Evolutionary conservation across 169 alveolate species (phyloP), one percentile per base, ranked within the genome.

Genomic region (Cryptosporidium meleagridis): DNA sequence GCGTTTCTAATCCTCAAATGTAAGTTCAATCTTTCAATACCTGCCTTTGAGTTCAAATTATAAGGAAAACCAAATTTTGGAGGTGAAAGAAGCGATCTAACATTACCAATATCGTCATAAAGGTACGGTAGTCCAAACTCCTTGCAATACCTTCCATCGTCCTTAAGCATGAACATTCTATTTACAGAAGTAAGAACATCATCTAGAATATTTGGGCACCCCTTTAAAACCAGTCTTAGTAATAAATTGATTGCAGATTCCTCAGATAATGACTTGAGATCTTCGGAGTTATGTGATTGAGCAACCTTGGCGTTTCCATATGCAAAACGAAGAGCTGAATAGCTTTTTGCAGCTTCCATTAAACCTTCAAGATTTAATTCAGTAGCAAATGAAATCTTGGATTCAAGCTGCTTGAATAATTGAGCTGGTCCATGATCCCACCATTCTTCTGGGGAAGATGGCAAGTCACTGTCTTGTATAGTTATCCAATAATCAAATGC

Each of bases 401-500:
- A 35, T 29, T 73, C 86, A 1, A 73, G 70, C 35, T 80, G 89
- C 41, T 29, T 48, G 41, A 48, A 21, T n/a, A 80, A 41, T 39
- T 80, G 45, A 23, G 68, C 29, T 21, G 89, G 89, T 3, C 89
- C 89, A 33, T 41, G 55, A 35, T 80, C 68, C 89, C 89, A 80
- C 89, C 89, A 80, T 21, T 80, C 75, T 31, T 80, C 89, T 39
- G 89, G 89, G 3, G 73, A 62, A 62, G 73, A 26, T 2, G 89
- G 89, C 26, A 80, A 39, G 14, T 23, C 89, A 48, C 73, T 37
- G 18, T 80, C 89, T 33, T 80, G 89, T 18, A 80, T 6, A 39
- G 67, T 29, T 12, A 65, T 44, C 89, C 89, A 80, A 62, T 80
- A 80, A 39, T 80, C 89, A 44, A 80, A 80, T 35, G 89, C 89